Evolutionary conservation across 2,329 filamentous ascomycete species (phyloP), one percentile per base, ranked within the genome.

Genomic region (Claviceps citrina): DNA sequence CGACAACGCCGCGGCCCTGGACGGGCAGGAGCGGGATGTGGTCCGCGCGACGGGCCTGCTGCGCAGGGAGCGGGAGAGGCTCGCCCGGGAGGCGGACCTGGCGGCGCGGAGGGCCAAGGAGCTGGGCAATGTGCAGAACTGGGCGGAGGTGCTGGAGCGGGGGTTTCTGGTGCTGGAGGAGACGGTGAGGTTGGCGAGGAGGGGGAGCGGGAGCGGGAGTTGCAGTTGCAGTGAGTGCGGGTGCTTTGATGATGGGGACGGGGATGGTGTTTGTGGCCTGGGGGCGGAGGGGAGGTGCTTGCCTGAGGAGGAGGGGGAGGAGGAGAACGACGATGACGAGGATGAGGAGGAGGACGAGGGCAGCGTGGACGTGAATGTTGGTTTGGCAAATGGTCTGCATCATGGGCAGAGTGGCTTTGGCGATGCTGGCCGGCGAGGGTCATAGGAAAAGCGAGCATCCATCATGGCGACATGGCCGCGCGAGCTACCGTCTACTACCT

Each of bases 51-150:
- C 77, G 5, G 70, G 66, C 1, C 69, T 58, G 2, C 59, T 86
- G 55, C 63, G 70, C 36, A 68, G 69, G 47, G 78, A 85, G 55
- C 78, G 71, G 38, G 74, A 78, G 45, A 71, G 73, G 57, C 69
- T 84, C 53, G 70, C 73, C 47, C 70, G 70, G 47, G 65, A 84
- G 49, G 76, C 76, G 5, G 71, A 72, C 48, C 69, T 68, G 43
- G 77, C 78, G 27, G 71, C 73, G 34, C 68, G 70, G 47, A 70
- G 69, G 52, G 63, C 89, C 43, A 87, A 86, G 62, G 82, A 86
- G 66, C 65, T 86, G 45, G 82, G 83, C 19, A 78, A 86, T 54
- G 73, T 89, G 54, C 82, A 89, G 66, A 87, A 87, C 57, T 91
- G 83, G 83, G 81, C 83, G 18, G 84, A 91, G 68, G 75, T 86